These are phyloP conservation scores for Phialophora macrospora DNA, from an alignment of 2,329 filamentous ascomycete species.

Conservation along the genomic window DNA sequence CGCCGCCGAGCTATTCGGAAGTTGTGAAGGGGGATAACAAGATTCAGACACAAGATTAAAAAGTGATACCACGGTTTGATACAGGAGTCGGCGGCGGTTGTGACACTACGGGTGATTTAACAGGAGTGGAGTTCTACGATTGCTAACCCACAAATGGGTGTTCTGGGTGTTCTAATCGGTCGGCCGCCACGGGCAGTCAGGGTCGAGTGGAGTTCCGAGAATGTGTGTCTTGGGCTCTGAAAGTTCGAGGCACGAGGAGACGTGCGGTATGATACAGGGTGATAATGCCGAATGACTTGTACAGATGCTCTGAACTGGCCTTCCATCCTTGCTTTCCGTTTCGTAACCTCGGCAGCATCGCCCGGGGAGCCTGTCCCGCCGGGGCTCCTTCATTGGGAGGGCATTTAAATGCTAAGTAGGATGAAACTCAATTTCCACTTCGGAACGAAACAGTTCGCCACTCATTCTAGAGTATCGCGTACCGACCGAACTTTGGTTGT, in stretches of 20 bases:
- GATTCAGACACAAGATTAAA: conserved; percentile 71
- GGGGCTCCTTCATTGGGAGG: no score
- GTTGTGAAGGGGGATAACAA: conserved; percentile 90
- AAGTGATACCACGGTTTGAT: background rate
- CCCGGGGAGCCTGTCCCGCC: background rate
- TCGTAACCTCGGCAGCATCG: background rate
- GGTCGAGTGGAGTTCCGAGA: background rate
- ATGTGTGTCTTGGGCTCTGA: background rate
- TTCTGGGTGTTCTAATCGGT: background rate
- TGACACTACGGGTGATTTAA: background rate
- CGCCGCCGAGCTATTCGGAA: conserved; percentile 85
- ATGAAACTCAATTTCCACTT: background rate
- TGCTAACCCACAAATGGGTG: background rate
- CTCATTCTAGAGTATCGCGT: background rate
- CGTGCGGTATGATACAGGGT: background rate
- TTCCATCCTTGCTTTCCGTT: background rate
- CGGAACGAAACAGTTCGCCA: no score
- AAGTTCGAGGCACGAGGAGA: background rate
- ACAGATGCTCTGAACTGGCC: background rate
- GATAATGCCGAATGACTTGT: background rate
- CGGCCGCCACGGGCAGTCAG: background rate
- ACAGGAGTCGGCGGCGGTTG: conserved; percentile 2
- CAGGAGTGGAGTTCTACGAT: background rate
- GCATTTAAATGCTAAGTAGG: background rate
- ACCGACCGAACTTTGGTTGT: background rate